Evolutionary conservation across 73 alveolate genomes (phyloP), one percentile per base, ranked within the genome.

Genomic region (Urostyla sp.): DNA sequence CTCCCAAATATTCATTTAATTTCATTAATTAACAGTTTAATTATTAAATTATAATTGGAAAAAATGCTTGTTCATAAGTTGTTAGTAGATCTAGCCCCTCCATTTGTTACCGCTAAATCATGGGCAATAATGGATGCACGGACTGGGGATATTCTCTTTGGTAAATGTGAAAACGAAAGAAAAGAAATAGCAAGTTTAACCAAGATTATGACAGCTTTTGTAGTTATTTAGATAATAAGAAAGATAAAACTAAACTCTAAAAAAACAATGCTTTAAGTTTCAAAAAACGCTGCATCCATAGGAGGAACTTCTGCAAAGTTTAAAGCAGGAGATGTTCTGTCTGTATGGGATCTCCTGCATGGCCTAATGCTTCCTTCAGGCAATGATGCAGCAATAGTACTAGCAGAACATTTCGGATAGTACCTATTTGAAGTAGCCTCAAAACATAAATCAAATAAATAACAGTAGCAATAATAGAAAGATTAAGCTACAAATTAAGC

Each of bases 321-420:
- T 16, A 75, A 72, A 31, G 67, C 88, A 27, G 94, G 93, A 30
- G 98, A 93, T 53, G 75, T 84, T 28, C 75, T 90, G 0, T 87
- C 94, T 13, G 91, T 93, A 13, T 89, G 92, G 86, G 98, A 93
- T 44, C 67, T 93, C 20, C 76, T 93, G 59, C 93, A 93, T 77
- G 87, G 94, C 45, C 66, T 83, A 24, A 91, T 93, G 94, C 85
- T 95, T 79, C 98, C 98, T 23, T 78, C 94, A 40, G 98, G 98
- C n/a, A 93, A 93, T 63, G 98, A 93, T 58, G 96, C 98, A 13
- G 96, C 96, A 13, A 54, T 57, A 6, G 58, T 80, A 38, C 63
- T 86, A 21, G 79, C 92, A 24, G 91, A 55, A 50, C 85, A 81
- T 66, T 90, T 85, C 51, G 90, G 92, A 18, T 45, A 72, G 59